Percentiles rank a stretch among this genome's conserved stretches.
These are phyloP conservation scores for Cryptococcus neoformans DNA, from an alignment of 1,284 basidiomycete species.

Conservation along the genomic window DNA sequence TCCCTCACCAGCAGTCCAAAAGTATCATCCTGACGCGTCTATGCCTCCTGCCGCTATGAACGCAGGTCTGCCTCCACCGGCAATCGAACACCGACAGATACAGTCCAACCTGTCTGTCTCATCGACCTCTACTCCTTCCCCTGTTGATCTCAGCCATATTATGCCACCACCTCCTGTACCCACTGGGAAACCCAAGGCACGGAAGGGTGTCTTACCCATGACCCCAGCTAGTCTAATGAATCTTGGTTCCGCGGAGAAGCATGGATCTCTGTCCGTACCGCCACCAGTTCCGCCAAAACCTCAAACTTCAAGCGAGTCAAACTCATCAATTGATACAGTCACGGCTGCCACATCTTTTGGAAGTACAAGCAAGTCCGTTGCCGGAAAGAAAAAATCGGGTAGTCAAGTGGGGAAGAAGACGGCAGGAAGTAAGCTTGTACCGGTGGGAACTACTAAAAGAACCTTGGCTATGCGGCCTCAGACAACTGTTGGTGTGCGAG, in stretches of 20 bases:
- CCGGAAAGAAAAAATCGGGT: not conserved
- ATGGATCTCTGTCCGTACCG: not conserved
- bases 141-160: constrained; percentile 63
- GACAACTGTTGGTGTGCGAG: constrained; percentile 30
- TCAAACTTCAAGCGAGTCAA: not conserved
- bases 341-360: not conserved
- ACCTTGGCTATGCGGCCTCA: constrained; percentile 36
- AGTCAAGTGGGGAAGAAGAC: not conserved
- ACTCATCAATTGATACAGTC: not conserved
- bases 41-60: constrained; percentile 1
- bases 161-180: constrained; percentile 60
- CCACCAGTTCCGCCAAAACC: constrained; percentile 5
- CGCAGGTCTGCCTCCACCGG: constrained; percentile 37
- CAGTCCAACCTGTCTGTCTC: constrained; percentile 20
- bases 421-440: constrained; percentile 2
- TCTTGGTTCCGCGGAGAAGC: constrained; percentile 53
- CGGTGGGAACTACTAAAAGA: constrained; percentile 27
- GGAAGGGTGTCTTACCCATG: constrained; percentile 62
- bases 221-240: constrained; percentile 87
- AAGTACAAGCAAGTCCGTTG: not conserved
- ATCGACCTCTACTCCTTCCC: constrained; percentile 61
- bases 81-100: constrained; percentile 30
- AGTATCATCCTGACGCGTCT: constrained; percentile 9
- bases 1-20: constrained; percentile 27
- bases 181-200: constrained; percentile 13